Evolutionary conservation across 495 filamentous ascomycete genomes (phyloP).

Genomic region (Halenospora varia): DNA sequence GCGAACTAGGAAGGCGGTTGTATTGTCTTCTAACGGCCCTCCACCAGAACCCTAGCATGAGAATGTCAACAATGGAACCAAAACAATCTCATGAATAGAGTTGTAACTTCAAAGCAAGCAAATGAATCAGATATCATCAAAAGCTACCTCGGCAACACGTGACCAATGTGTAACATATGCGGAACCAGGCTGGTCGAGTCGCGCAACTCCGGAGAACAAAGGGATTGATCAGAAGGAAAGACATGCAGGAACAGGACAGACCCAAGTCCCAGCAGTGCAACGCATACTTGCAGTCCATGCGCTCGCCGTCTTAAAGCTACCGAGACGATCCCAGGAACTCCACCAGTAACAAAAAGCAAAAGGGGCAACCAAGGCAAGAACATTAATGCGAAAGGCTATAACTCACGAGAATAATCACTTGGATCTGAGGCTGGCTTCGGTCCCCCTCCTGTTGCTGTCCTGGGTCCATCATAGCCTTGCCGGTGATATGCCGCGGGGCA

Average conservation of each 20-base stretch:
- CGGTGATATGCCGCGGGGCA: neutral
- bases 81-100: too few relatives aligned
- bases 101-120: constrained; percentile 3
- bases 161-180: neutral
- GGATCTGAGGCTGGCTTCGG: constrained; percentile 2
- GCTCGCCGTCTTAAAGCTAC: constrained; percentile 1
- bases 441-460: constrained; percentile 12
- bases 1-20: constrained; percentile 84
- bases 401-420: constrained; percentile 12
- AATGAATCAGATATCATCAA: neutral
- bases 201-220: too few relatives aligned
- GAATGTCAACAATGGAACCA: neutral
- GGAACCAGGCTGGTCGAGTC: too few relatives aligned
- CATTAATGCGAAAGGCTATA: too few relatives aligned
- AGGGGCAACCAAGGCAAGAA: neutral
- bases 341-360: neutral
- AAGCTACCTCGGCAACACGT: too few relatives aligned
- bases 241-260: neutral
- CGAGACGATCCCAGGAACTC: neutral
- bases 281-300: neutral
- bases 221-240: constrained; percentile 5
- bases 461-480: neutral
- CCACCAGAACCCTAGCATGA: constrained; percentile 80
- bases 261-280: neutral
- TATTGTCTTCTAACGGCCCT: constrained; percentile 83